These are phyloP conservation scores for Raffaelea albimanens DNA, from an alignment of 2,329 filamentous ascomycete species.

Conservation along the genomic window DNA sequence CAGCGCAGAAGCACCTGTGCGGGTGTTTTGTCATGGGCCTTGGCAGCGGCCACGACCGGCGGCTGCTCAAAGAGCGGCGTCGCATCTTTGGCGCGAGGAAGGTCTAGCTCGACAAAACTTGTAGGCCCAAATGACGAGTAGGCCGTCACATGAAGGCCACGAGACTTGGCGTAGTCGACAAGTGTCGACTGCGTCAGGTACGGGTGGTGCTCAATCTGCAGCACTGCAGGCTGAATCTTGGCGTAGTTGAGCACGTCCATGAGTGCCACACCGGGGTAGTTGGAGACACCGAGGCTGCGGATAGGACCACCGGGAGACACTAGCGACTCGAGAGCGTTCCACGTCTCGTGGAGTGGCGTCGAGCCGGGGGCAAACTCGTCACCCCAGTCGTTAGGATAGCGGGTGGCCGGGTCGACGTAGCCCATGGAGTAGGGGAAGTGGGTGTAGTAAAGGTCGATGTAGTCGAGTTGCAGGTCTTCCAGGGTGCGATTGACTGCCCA, in stretches of 20 bases:
- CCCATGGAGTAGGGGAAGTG: constrained; percentile 85
- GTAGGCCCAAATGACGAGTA: constrained; percentile 79
- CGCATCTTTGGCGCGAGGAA: constrained; percentile 52
- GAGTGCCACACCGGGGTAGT: constrained; percentile 70
- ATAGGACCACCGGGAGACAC: constrained; percentile 57
- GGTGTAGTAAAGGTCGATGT: constrained; percentile 83
- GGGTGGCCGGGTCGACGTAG: constrained; percentile 70
- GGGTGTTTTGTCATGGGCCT: constrained; percentile 61
- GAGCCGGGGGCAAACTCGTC: constrained; percentile 54
- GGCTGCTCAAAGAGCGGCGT: constrained; percentile 58
- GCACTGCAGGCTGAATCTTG: constrained; percentile 61
- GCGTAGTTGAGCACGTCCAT: constrained; percentile 75
- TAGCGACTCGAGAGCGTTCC: constrained; percentile 68
- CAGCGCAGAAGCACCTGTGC: constrained; percentile 79
- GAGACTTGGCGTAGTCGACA: constrained; percentile 56
- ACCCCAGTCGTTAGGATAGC: constrained; percentile 70
- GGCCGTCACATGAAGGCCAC: constrained; percentile 67
- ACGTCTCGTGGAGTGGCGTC: constrained; percentile 71
- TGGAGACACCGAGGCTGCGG: constrained; percentile 69
- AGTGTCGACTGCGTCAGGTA: constrained; percentile 71
- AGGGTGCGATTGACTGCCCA: constrained; percentile 65
- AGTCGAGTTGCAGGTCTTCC: constrained; percentile 74
- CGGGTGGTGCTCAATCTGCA: constrained; percentile 87
- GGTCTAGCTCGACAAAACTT: constrained; percentile 68
- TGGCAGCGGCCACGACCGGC: constrained; percentile 53